Evolutionary conservation across 164 flowering plant genomes (phyloP).

Genomic region (Hamamelis virginiana): DNA sequence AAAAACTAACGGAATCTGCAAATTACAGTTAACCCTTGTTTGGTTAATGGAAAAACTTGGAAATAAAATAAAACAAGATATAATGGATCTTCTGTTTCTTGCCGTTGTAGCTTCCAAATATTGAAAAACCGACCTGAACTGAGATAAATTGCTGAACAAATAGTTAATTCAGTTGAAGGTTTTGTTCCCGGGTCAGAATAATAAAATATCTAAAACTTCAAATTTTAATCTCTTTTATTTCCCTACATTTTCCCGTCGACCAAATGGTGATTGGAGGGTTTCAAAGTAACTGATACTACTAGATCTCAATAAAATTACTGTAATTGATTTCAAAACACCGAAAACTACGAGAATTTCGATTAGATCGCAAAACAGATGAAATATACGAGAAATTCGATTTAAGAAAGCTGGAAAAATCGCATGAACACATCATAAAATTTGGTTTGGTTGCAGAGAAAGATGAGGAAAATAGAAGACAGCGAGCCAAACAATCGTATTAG

Average conservation of each 20-base stretch:
- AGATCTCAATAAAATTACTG: not conserved
- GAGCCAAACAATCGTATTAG: not conserved
- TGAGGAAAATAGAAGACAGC: not conserved
- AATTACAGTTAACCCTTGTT: not conserved
- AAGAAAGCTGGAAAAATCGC: not conserved
- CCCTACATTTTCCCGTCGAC: too few species aligned
- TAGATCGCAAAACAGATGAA: not conserved
- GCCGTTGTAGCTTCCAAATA: too few species aligned
- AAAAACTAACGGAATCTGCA: not conserved
- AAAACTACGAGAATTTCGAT: not conserved
- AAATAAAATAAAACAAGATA: not conserved
- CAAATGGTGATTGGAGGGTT: not conserved
- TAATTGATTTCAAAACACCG: too few species aligned
- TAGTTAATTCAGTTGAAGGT: too few species aligned
- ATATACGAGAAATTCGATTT: not conserved
- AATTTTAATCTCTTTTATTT: too few species aligned
- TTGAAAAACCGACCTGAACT: too few species aligned
- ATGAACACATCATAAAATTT: not conserved
- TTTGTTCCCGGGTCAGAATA: too few species aligned
- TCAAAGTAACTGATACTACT: not conserved
- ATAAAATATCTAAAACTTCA: too few species aligned
- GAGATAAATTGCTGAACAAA: too few species aligned
- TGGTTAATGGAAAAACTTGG: not conserved
- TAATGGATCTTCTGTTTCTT: not conserved
- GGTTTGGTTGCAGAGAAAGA: not conserved